Base-by-base conservation (phyloP, 2,329 filamentous ascomycete genomes). In the Aspergillus quadrilineatus region DNA sequence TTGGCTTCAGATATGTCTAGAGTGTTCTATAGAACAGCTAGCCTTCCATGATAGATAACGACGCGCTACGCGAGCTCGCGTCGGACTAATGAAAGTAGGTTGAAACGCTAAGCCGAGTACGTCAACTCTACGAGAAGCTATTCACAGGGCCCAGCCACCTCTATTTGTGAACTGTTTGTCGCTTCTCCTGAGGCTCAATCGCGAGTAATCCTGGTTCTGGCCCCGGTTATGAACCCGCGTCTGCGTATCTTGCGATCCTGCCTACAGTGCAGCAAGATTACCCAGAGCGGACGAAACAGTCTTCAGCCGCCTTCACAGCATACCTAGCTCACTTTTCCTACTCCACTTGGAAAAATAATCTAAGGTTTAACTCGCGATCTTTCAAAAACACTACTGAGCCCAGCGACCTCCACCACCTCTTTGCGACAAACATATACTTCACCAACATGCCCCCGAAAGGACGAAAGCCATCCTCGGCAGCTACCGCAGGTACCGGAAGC, bases 381-480 rank as follows among this genome's bases (percentile, higher is more conserved):
- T n/a, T 46, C 9, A 22, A 36, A 45, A 43, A 36, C 37, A 17
- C 28, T 17, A 37, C 32, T 37, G 10, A 9, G 46, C 30, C 26
- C 10, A 41, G 14, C 3, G 14, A 49, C 26, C 15, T 44, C 39
- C 10, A 30, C 10, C 43, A 32, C 32, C 34, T 41, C 28, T 10
- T 17, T 42, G 8, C 17, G 30, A 17, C 9, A 49, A 49, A 47
- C 17, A 10, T 44, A 29, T 48, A 44, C 30, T 50, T 37, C 26
- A 42, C 34, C 52, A 61, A 49, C 51, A 72, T 73, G 68, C 67
- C 67, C 22, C 69, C 67, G 7, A 73, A 72, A 59, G 55, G 60
- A 39, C 57, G 55, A 49, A 60, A 62, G 53, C 34, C 57, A 41
- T 37, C 39, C 37, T 53, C 56, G 22, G 57, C 47, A 6, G 55